Conservation (phyloP, 768 basidiomycete genomes). For the Rubroboletus pulcherrimus region DNA sequence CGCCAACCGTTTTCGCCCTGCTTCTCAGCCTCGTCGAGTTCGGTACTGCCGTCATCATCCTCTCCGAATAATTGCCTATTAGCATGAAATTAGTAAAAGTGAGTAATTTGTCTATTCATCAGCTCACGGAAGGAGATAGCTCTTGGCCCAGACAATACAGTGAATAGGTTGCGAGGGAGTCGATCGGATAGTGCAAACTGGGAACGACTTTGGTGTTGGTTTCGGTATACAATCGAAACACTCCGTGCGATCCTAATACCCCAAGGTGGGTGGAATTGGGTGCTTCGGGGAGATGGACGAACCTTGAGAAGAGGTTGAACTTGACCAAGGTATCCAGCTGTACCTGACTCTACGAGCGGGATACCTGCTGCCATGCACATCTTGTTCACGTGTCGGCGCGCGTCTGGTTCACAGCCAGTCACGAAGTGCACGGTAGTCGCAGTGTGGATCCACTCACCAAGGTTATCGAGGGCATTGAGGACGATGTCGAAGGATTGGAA, state of each 20-base stretch:
- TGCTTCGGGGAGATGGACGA: slow-evolving; percentile 5
- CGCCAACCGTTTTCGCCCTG: slow-evolving; percentile 85
- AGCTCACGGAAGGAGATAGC: slow-evolving; percentile 85
- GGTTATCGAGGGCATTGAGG: slow-evolving; percentile 93
- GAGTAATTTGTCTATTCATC: neutral
- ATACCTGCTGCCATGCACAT: slow-evolving; percentile 94
- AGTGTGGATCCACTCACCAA: slow-evolving; percentile 53
- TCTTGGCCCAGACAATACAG: slow-evolving; percentile 99
- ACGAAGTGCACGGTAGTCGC: neutral
- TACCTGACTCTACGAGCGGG: slow-evolving; percentile 93
- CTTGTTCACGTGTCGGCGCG: slow-evolving; percentile 91
- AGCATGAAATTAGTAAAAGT: neutral
- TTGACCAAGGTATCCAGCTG: slow-evolving; percentile 95
- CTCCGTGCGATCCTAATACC: slow-evolving; percentile 72
- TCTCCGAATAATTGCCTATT: slow-evolving; percentile 90
- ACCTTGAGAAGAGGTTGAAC: slow-evolving; percentile 93
- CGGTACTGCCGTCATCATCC: slow-evolving; percentile 75
- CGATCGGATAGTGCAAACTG: slow-evolving; percentile 96
- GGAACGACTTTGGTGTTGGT: slow-evolving; percentile 89
- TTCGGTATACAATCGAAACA: slow-evolving; percentile 98
- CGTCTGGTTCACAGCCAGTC: slow-evolving; percentile 51
- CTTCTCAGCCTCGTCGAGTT: slow-evolving; percentile 89
- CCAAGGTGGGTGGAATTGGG: neutral
- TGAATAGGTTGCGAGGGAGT: slow-evolving; percentile 97
- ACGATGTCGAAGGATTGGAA: slow-evolving; percentile 89